These are phyloP conservation scores for Francoa sonchifolia DNA, from an alignment of 441 rosid species.

Conservation along the genomic window DNA sequence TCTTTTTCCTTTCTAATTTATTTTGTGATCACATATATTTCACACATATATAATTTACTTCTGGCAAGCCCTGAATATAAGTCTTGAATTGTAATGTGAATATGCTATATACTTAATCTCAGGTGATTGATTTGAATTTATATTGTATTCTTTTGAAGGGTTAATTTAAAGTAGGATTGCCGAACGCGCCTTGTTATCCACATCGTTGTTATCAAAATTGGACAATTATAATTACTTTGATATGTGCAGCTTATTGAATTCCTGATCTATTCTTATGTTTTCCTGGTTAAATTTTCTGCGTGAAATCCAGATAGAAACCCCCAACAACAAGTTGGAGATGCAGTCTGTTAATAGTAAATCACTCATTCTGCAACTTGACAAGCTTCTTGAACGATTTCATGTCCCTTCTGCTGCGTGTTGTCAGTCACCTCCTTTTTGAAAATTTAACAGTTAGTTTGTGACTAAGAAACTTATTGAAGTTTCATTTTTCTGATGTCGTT, in stretches of 20 bases:
- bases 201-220: constrained; percentile 6
- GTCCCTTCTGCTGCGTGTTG: constrained; percentile 82
- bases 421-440: constrained; percentile 6
- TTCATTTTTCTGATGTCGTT: constrained; percentile 15
- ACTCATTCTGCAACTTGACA: constrained; percentile 90
- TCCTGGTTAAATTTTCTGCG: constrained; percentile 6
- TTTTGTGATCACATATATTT: too few species aligned
- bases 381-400: constrained; percentile 68
- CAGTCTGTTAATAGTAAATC: constrained; percentile 88
- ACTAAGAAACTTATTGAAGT: constrained; percentile 10
- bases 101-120: too few species aligned
- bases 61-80: too few species aligned
- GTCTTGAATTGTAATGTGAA: too few species aligned
- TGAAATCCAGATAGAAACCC: constrained; percentile 79
- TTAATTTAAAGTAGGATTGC: too few species aligned
- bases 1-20: too few species aligned
- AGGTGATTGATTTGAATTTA: too few species aligned
- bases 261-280: constrained; percentile 8
- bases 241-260: constrained; percentile 1
- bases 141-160: too few species aligned
- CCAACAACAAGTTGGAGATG: constrained; percentile 95
- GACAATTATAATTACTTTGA: background rate
- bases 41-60: too few species aligned
- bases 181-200: too few species aligned
- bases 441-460: constrained; percentile 3